A percentile compares a stretch with the other conserved stretches of the same genome.
Conservation (phyloP, 1,139 yeast species). For the Nematodospora anomalae region DNA sequence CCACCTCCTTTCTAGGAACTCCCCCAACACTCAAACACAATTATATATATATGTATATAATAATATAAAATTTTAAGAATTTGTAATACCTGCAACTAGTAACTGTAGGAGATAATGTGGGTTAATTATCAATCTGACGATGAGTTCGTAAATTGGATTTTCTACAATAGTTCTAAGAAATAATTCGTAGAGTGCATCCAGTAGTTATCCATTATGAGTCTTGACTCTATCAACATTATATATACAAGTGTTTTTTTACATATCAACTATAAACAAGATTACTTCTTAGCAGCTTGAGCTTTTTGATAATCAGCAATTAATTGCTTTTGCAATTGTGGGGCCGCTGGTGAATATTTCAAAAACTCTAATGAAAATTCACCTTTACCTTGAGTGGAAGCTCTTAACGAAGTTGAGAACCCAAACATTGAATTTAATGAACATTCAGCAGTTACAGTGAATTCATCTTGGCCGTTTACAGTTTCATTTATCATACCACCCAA, state of each 20-base stretch:
- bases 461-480: slow-evolving; percentile 92
- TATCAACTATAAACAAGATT: slow-evolving; percentile 11
- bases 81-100: background rate
- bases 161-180: too few relatives aligned
- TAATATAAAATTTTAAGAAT: slow-evolving; percentile 6
- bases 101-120: background rate
- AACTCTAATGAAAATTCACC: slow-evolving; percentile 97
- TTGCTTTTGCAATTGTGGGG: slow-evolving; percentile 88
- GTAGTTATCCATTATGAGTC: too few relatives aligned
- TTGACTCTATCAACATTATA: too few relatives aligned
- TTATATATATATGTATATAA: slow-evolving; percentile 7
- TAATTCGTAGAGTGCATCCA: too few relatives aligned
- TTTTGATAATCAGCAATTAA: slow-evolving; percentile 79
- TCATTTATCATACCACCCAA: slow-evolving; percentile 90
- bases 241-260: slow-evolving; percentile 7
- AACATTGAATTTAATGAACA: slow-evolving; percentile 94
- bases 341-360: slow-evolving; percentile 86
- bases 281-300: slow-evolving; percentile 27
- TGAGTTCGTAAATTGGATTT: too few relatives aligned
- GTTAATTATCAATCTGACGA: too few relatives aligned
- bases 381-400: slow-evolving; percentile 98
- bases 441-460: slow-evolving; percentile 89
- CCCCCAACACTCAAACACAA: slow-evolving; percentile 3
- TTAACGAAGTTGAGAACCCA: slow-evolving; percentile 91
- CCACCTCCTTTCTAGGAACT: slow-evolving; percentile 5